Evolutionary conservation across 2,329 filamentous ascomycete species (phyloP).

Genomic region (Fusarium odoratissimum): DNA sequence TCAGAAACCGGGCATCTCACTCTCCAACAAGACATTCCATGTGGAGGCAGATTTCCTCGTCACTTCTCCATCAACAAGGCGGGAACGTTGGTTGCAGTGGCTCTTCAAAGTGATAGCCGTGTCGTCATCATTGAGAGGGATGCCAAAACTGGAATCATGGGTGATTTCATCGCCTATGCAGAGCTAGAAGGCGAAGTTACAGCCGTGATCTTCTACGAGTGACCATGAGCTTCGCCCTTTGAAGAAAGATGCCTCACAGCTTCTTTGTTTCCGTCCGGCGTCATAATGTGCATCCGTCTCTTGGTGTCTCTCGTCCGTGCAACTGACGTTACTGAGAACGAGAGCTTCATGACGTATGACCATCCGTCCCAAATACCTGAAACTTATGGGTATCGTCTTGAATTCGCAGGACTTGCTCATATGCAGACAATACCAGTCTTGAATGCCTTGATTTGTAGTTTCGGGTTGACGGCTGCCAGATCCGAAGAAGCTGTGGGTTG

Average conservation of each 20-base stretch:
- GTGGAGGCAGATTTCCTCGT: conserved; percentile 73
- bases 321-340: not conserved
- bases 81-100: conserved; percentile 73
- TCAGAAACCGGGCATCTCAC: conserved; percentile 63
- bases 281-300: conserved; percentile 7
- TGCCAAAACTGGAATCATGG: conserved; percentile 67
- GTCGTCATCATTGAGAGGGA: conserved; percentile 73
- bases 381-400: not conserved
- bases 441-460: not conserved
- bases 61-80: conserved; percentile 75
- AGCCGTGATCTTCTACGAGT: conserved; percentile 61
- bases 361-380: not conserved
- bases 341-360: not conserved
- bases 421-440: not conserved
- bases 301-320: not conserved
- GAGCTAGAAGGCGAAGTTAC: conserved; percentile 59
- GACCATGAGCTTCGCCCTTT: conserved; percentile 4
- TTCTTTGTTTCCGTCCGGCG: not conserved
- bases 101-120: conserved; percentile 69
- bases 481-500: conserved; percentile 29
- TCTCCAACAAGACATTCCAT: conserved; percentile 68
- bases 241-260: not conserved
- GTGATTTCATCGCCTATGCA: conserved; percentile 56
- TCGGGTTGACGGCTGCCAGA: conserved; percentile 27
- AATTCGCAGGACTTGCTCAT: not conserved